Evolutionary conservation across 2,329 filamentous ascomycete genomes (phyloP).

Genomic region (Trichoderma hamatum): DNA sequence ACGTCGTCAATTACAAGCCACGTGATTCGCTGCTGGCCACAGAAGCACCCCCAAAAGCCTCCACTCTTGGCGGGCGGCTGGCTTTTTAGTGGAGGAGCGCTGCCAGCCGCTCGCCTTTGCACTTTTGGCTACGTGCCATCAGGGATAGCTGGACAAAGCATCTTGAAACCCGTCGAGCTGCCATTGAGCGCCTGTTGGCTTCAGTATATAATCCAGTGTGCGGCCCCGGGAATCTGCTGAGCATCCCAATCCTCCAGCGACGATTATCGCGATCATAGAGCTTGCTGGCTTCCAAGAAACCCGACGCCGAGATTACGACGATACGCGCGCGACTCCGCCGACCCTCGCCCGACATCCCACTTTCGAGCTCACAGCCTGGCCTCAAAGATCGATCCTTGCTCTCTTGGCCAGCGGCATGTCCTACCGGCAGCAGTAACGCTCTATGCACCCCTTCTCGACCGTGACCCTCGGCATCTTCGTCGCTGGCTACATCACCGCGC

Average conservation of each 20-base stretch:
- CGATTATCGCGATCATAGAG: background rate
- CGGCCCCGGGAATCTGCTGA: background rate
- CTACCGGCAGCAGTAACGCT: conserved; percentile 49
- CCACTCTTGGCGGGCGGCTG: conserved; percentile 22
- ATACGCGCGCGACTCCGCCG: conserved; percentile 9
- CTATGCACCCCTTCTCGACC: conserved; percentile 97
- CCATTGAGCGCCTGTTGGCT: conserved; percentile 4
- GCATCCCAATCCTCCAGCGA: conserved; percentile 1
- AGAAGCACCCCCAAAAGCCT: conserved; percentile 7
- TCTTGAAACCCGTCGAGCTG: conserved; percentile 3
- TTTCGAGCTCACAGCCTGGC: background rate
- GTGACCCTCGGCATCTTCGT: conserved; percentile 97
- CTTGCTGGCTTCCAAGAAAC: background rate
- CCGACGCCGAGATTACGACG: conserved; percentile 7
- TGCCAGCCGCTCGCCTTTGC: conserved; percentile 14
- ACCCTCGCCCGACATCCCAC: conserved; percentile 16
- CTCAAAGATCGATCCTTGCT: background rate
- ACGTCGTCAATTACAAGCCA: conserved; percentile 19
- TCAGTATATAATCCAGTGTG: conserved; percentile 11
- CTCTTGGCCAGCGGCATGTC: conserved; percentile 45
- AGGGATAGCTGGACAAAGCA: conserved; percentile 15
- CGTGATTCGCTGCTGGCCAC: conserved; percentile 49
- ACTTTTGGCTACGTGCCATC: conserved; percentile 25
- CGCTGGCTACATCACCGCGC: conserved; percentile 98
- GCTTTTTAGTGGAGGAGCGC: conserved; percentile 26